These are phyloP conservation scores for Trametopsis cervina DNA, from an alignment of 768 basidiomycete genomes.

Conservation along the genomic window DNA sequence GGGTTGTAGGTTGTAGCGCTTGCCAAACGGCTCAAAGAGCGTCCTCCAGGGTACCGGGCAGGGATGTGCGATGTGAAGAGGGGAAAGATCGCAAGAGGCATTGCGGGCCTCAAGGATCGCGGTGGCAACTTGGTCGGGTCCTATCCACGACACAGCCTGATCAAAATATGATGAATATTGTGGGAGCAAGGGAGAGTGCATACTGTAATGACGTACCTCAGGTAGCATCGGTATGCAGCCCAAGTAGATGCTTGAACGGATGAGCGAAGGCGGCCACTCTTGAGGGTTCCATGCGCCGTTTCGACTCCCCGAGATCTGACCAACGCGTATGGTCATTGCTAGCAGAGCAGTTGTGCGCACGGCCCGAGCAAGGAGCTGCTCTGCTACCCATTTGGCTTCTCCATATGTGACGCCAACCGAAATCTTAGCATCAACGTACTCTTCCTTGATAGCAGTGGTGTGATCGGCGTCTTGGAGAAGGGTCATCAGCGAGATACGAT, in stretches of 20 bases:
- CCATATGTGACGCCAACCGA: slow-evolving; percentile 25
- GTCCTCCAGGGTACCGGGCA: slow-evolving; percentile 17
- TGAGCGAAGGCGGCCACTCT: slow-evolving; percentile 32
- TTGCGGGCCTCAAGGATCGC: slow-evolving; percentile 21
- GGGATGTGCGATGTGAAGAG: slow-evolving; percentile 22
- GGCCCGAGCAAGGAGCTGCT: slow-evolving; percentile 18
- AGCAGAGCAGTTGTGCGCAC: slow-evolving; percentile 15
- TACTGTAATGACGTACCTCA: slow-evolving; percentile 2
- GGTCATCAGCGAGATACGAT: neutral
- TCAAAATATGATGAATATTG: neutral
- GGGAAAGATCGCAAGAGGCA: neutral
- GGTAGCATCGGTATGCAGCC: slow-evolving; percentile 2
- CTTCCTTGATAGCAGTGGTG: slow-evolving; percentile 14
- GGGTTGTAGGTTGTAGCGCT: slow-evolving; percentile 18
- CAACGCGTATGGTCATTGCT: slow-evolving; percentile 28
- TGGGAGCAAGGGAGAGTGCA: neutral
- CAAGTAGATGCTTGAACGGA: slow-evolving; percentile 14
- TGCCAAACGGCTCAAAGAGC: slow-evolving; percentile 14
- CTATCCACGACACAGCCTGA: slow-evolving; percentile 22
- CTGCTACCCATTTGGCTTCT: slow-evolving; percentile 29
- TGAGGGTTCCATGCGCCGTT: slow-evolving; percentile 34
- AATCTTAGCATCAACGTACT: slow-evolving; percentile 12
- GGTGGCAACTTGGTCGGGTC: slow-evolving; percentile 19
- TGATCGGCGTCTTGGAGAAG: slow-evolving; percentile 10
- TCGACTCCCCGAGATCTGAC: slow-evolving; percentile 29